A percentile compares a stretch with the other conserved stretches of the same genome.
phyloP scores from a whole-genome alignment of 148 eudicot species.

The Rheum nobile region DNA sequence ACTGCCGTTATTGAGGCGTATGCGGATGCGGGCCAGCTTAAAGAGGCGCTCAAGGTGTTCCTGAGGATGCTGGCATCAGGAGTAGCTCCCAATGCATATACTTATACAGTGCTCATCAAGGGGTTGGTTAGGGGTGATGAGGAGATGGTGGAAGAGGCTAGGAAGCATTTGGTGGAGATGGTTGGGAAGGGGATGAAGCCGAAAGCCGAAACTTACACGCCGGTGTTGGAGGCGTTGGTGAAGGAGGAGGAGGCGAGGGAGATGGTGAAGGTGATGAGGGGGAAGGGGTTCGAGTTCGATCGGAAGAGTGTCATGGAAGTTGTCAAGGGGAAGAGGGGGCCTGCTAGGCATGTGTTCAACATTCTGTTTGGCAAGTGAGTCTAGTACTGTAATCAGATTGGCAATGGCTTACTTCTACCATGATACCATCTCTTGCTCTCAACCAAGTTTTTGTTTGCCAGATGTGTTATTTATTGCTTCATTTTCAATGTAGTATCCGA shows the following conservation, averaged over 20 bases:
- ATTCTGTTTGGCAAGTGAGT: constrained; percentile 39
- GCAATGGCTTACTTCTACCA: not conserved
- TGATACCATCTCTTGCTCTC: not conserved
- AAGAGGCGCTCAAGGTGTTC: constrained; percentile 41
- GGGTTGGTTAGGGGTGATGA: constrained; percentile 29
- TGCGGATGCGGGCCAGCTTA: constrained; percentile 44
- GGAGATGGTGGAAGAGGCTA: constrained; percentile 37
- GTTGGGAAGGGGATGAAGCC: constrained; percentile 47
- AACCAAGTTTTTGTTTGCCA: not conserved
- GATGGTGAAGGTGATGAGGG: constrained; percentile 40
- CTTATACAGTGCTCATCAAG: constrained; percentile 49
- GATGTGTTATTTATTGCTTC: not conserved
- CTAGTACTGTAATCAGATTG: not conserved
- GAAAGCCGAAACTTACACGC: constrained; percentile 34
- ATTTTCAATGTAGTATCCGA: not conserved
- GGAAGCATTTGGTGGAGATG: constrained; percentile 58
- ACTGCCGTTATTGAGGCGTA: constrained; percentile 80
- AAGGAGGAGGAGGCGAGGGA: constrained; percentile 45
- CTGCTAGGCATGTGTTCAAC: constrained; percentile 27
- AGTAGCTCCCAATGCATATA: constrained; percentile 57
- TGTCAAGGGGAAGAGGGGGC: constrained; percentile 37
- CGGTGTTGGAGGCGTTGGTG: constrained; percentile 45
- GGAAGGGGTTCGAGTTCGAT: constrained; percentile 37
- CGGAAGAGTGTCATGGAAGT: constrained; percentile 42
- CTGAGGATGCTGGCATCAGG: constrained; percentile 44